phyloP scores from a whole-genome alignment of 352 stramenopile species.

The Thraustochytrium striatum region DNA sequence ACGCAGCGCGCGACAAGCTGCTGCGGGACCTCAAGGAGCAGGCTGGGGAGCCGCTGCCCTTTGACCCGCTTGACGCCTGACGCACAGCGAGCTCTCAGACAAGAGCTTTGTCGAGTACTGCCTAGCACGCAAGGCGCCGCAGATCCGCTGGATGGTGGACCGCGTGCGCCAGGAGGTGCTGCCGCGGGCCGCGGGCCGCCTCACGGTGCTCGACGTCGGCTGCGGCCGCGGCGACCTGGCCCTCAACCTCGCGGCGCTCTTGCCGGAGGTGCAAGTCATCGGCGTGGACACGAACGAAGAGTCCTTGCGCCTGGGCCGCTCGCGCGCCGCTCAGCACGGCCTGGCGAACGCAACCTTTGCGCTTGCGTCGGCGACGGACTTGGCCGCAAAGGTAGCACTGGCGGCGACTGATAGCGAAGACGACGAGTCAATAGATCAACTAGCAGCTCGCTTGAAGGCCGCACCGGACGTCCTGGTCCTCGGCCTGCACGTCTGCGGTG shows the following conservation, averaged over 20 bases:
- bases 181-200: background rate
- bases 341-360: background rate
- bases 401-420: background rate
- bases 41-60: too few species aligned
- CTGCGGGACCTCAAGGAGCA: too few species aligned
- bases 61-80: too few species aligned
- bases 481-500: constrained; percentile 20
- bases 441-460: too few species aligned
- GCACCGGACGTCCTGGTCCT: constrained; percentile 20
- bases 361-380: background rate
- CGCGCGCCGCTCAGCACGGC: background rate
- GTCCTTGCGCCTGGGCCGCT: background rate
- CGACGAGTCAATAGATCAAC: too few species aligned
- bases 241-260: constrained; percentile 20
- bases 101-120: constrained; percentile 39
- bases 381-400: background rate
- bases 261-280: background rate
- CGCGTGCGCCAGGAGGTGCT: background rate
- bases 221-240: constrained; percentile 37
- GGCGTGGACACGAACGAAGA: constrained; percentile 32
- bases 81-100: too few species aligned
- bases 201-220: constrained; percentile 6
- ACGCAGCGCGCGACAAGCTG: too few species aligned
- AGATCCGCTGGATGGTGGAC: constrained; percentile 40
- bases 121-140: constrained; percentile 17